Evolutionary conservation across 1,284 basidiomycete genomes (phyloP).

Genomic region (Tilletia setariae): DNA sequence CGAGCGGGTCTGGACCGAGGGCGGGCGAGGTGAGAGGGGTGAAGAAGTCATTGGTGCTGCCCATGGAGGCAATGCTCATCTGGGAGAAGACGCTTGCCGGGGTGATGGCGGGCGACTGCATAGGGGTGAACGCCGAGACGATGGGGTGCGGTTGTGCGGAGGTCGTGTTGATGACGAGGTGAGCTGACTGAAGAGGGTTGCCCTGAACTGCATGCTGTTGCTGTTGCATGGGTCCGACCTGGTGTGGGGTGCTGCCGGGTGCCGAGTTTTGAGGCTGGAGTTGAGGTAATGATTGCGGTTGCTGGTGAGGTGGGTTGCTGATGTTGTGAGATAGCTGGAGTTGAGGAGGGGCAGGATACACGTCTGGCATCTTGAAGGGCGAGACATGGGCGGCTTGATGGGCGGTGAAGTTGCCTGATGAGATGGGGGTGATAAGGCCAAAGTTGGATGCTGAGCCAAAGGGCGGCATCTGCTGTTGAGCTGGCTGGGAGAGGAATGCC

Average conservation of each 20-base stretch:
- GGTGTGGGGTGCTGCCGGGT: neutral
- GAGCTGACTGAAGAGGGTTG: conserved; percentile 14
- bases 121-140: conserved; percentile 32
- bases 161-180: conserved; percentile 25
- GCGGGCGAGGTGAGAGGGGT: conserved; percentile 64
- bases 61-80: conserved; percentile 43
- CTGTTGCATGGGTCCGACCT: neutral
- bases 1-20: conserved; percentile 56
- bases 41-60: conserved; percentile 58
- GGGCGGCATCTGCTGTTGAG: conserved; percentile 16
- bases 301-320: too few relatives aligned
- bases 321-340: conserved; percentile 27
- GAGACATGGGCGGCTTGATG: conserved; percentile 37
- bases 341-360: conserved; percentile 2
- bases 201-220: neutral
- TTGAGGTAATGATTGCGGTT: too few relatives aligned
- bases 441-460: conserved; percentile 30
- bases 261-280: neutral
- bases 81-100: conserved; percentile 54
- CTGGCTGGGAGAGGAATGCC: too few relatives aligned
- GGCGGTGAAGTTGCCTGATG: conserved; percentile 36
- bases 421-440: conserved; percentile 43
- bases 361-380: conserved; percentile 39
- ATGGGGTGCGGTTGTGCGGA: conserved; percentile 22
- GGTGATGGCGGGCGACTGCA: conserved; percentile 47